A percentile compares a stretch with the other conserved stretches of the same genome.
phyloP scores from a whole-genome alignment of 2,329 filamentous ascomycete species.

The Fusarium sp. region DNA sequence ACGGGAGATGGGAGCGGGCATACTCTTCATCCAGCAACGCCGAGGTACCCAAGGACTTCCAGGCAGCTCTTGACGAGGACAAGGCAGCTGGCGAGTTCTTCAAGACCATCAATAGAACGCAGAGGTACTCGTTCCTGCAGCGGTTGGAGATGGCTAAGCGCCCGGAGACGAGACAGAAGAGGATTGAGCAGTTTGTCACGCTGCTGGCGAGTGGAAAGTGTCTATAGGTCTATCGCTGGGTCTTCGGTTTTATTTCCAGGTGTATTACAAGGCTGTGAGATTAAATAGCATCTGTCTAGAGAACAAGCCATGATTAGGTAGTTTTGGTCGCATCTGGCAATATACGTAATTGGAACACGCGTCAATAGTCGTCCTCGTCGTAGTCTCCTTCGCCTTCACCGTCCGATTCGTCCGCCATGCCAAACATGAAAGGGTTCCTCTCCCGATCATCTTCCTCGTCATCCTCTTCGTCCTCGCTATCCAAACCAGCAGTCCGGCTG shows the following conservation, averaged over 20 bases:
- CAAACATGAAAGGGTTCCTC: conserved; percentile 43
- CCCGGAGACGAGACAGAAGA: conserved; percentile 48
- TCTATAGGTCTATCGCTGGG: conserved; percentile 40
- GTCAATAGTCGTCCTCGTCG: conserved; percentile 29
- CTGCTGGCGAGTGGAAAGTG: conserved; percentile 47
- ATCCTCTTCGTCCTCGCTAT: conserved; percentile 30
- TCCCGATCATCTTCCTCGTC: conserved; percentile 34
- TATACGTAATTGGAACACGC: not conserved
- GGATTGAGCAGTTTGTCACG: conserved; percentile 55
- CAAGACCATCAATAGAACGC: conserved; percentile 54
- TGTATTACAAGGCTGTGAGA: conserved; percentile 11
- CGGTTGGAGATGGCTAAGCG: conserved; percentile 56
- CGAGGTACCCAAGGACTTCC: conserved; percentile 61
- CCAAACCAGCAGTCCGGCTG: conserved; percentile 31
- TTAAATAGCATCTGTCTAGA: not conserved
- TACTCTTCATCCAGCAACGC: conserved; percentile 62
- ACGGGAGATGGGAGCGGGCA: conserved; percentile 68
- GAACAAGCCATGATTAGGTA: not conserved
- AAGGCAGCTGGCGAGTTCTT: conserved; percentile 52
- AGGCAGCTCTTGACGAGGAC: conserved; percentile 52
- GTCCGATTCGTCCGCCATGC: conserved; percentile 49
- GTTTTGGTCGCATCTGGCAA: not conserved
- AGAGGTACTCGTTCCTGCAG: conserved; percentile 58
- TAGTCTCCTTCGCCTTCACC: conserved; percentile 37
- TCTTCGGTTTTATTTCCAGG: not conserved